A percentile compares a stretch with the other conserved stretches of the same genome.
These are phyloP conservation scores for Penicillium diatomitis DNA, from an alignment of 495 filamentous ascomycete genomes.

Conservation along the genomic window DNA sequence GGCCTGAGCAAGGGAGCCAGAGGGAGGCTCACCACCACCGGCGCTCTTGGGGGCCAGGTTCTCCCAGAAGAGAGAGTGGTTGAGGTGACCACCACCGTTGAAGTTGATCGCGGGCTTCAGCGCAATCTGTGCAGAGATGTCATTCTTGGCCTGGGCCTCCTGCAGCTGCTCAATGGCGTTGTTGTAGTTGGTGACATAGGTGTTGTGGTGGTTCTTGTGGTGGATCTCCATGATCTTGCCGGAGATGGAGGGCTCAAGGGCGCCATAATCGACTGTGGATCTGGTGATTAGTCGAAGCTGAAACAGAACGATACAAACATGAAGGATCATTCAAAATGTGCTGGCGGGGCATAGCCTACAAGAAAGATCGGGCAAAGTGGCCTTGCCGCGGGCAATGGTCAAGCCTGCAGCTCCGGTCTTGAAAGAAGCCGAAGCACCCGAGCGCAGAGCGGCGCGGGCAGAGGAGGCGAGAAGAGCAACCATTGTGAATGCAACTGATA, in stretches of 20 bases:
- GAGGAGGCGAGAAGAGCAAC: slow-evolving; percentile 46
- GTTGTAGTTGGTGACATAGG: slow-evolving; percentile 64
- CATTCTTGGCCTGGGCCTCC: slow-evolving; percentile 40
- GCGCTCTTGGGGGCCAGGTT: slow-evolving; percentile 68
- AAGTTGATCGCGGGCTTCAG: slow-evolving; percentile 89
- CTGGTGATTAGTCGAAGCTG: neutral
- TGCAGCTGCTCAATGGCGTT: slow-evolving; percentile 47
- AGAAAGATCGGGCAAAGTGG: slow-evolving; percentile 85
- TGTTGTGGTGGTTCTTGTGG: slow-evolving; percentile 62
- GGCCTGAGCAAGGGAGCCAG: slow-evolving; percentile 52
- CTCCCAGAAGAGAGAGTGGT: slow-evolving; percentile 91
- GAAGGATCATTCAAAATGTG: neutral
- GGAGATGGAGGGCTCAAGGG: slow-evolving; percentile 89
- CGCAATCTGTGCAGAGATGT: slow-evolving; percentile 61
- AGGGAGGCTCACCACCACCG: slow-evolving; percentile 69
- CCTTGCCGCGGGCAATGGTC: slow-evolving; percentile 76
- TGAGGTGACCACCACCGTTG: slow-evolving; percentile 89
- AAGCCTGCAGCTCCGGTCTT: slow-evolving; percentile 53
- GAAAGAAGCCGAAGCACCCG: slow-evolving; percentile 39
- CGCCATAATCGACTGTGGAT: slow-evolving; percentile 68
- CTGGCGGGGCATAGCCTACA: slow-evolving; percentile 48
- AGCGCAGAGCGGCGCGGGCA: slow-evolving; percentile 47
- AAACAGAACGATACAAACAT: neutral
- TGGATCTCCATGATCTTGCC: slow-evolving; percentile 97
- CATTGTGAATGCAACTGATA: slow-evolving; percentile 32